phyloP scores from a whole-genome alignment of 768 basidiomycete genomes.

The Hericium erinaceus region DNA sequence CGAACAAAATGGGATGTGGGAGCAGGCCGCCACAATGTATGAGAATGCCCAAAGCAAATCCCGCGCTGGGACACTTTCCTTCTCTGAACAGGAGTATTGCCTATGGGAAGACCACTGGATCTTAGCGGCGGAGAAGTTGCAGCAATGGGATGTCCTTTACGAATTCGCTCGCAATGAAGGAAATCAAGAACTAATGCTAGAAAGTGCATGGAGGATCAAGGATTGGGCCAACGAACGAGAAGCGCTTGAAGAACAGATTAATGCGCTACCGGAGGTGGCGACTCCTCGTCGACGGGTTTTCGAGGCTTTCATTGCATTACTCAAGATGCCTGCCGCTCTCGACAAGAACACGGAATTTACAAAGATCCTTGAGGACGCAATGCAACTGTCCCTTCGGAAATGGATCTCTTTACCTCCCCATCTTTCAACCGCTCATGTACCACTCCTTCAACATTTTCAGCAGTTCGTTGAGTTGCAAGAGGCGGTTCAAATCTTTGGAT shows the following conservation, averaged over 20 bases:
- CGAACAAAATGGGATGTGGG: slow-evolving; percentile 98
- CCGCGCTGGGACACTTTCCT: slow-evolving; percentile 71
- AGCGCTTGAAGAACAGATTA: slow-evolving; percentile 71
- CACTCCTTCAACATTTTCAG: slow-evolving; percentile 94
- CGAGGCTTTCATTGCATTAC: slow-evolving; percentile 85
- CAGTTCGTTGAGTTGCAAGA: slow-evolving; percentile 98
- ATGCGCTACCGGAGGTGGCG: slow-evolving; percentile 70
- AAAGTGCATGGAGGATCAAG: slow-evolving; percentile 89
- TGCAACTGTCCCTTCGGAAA: slow-evolving; percentile 93
- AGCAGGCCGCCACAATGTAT: slow-evolving; percentile 79
- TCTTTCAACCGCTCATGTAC: slow-evolving; percentile 87
- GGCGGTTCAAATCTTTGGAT: slow-evolving; percentile 89
- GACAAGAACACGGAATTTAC: slow-evolving; percentile 88
- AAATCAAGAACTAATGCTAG: slow-evolving; percentile 87
- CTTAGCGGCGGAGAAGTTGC: slow-evolving; percentile 86
- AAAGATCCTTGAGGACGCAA: slow-evolving; percentile 85
- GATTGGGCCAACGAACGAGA: slow-evolving; percentile 86
- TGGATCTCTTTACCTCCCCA: slow-evolving; percentile 86
- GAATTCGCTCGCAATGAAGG: slow-evolving; percentile 85
- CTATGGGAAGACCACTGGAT: slow-evolving; percentile 99
- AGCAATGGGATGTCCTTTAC: slow-evolving; percentile 93
- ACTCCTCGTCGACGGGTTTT: slow-evolving; percentile 98
- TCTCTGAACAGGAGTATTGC: slow-evolving; percentile 91
- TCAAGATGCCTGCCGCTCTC: slow-evolving; percentile 71
- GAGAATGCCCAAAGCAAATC: slow-evolving; percentile 86